Base-by-base conservation (phyloP, 139 green algal genomes). In the Nannochloris sp. region DNA sequence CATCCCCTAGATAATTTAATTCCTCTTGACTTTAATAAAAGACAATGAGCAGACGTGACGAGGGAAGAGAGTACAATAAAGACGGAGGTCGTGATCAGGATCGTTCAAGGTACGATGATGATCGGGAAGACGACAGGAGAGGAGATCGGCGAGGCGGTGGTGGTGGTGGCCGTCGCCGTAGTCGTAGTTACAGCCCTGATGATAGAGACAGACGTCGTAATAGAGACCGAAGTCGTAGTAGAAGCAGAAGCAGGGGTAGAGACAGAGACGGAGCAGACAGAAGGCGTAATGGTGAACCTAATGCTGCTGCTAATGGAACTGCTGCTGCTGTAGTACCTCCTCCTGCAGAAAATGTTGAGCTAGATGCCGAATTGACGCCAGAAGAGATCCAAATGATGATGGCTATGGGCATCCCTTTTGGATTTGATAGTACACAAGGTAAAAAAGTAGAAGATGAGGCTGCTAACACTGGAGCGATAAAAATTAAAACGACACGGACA, bases 381-480 rank as follows among this genome's bases (percentile, higher is more conserved):
- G 87, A 95, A 60, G 88, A 95, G 70, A 82, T 95, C 25, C 71
- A 82, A 44, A 87, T 93, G 82, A 95, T 95, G 88, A 60, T 79
- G 65, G 75, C 79, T 4, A 92, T 95, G 85, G 88, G 88, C 68
- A 92, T 95, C 37, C 88, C 88, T 13, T 89, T 91, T 62, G 74
- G 78, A n/a, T 95, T 93, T 67, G 80, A 93, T 68, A 87, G 68
- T 33, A 93, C 87, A 1, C 65, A 87, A 30, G 86, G 84, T 15
- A 88, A 85, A 76, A 60, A 93, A 31, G 72, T 92, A 9, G 81
- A 91, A 2, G 90, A 96, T 48, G 72, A 82, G 1, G 44, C 56
- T 2, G 62, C 73, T n/a, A 93, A 93, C 64, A 62, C 64, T 12
- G 81, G 84, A 0, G 85, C 67, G 9, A 67, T 89, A 13, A 83